Evolutionary conservation across 2,329 filamentous ascomycete species (phyloP), one percentile per base, ranked within the genome.

Genomic region (Monosporascus sp.): DNA sequence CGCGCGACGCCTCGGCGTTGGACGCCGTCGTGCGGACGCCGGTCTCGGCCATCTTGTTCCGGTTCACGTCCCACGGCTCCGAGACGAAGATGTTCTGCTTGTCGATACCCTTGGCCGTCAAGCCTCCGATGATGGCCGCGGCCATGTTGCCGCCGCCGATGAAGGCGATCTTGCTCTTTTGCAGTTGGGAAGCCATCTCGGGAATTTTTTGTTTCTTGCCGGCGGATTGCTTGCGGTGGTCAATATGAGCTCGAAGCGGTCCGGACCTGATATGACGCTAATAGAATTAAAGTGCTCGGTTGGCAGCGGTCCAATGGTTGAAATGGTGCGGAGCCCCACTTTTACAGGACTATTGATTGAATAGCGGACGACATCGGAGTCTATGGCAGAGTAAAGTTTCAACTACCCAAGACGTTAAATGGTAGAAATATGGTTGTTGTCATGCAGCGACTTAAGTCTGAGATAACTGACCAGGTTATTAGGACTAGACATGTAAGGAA

Each of bases 1-100:
- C 70, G 1, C 58, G 49, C 3, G 72, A 68, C 11, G 75, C 76
- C 53, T 78, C 76, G 58, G 66, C 63, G 63, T 78, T 79, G 59
- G 72, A 73, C 2, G 69, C 69, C 4, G 75, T 78, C 51, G 75
- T 77, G 58, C 65, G 68, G 50, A 78, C 76, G 50, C 77, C 76
- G 5, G 72, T 61, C 2, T 69, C 70, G 37, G 66, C 70, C 66
- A 78, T 74, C 70, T 79, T 79, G 50, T 70, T 65, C 52, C 77
- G 73, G 71, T 78, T 79, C 52, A 78, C 76, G 4, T 78, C 76
- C 75, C 76, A 79, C 2, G 77, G 77, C 67, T 79, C 77, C 3
- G 76, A 70, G 52, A 79, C 77, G 63, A 60, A 68, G 64, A 79
- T 73, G 67, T 77, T 72, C 51, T 69, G 61, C 63, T 73, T 72